A percentile compares a stretch with the other conserved stretches of the same genome.
Evolutionary conservation across 176 grass and related monocot genomes (phyloP).

Genomic region (Ampelocalamus luodianensis): DNA sequence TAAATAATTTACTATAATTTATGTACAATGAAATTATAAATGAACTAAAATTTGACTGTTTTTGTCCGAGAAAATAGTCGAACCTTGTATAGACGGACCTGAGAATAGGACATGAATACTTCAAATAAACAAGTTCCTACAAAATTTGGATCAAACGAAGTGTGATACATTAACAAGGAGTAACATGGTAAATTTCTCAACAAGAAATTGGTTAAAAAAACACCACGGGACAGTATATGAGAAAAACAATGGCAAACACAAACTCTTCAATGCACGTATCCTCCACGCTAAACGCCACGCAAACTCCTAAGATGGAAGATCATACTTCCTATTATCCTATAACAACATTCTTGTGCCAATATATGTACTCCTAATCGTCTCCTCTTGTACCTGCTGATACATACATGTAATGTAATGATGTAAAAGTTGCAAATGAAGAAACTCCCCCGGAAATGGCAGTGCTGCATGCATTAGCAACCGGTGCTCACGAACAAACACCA

Average conservation of each 20-base stretch:
- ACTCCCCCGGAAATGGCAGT: constrained; percentile 10
- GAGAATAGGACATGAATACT: neutral
- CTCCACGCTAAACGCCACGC: constrained; percentile 40
- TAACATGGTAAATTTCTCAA: constrained; percentile 23
- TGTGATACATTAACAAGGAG: neutral
- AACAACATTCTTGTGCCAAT: constrained; percentile 24
- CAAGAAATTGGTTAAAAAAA: constrained; percentile 6
- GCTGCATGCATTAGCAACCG: constrained; percentile 9
- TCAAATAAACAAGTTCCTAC: neutral
- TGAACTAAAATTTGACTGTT: no score
- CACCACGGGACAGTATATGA: neutral
- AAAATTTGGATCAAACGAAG: no score
- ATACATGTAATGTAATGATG: constrained; percentile 27
- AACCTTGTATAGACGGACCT: no score
- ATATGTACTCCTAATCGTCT: constrained; percentile 13
- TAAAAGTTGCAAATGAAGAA: constrained; percentile 15
- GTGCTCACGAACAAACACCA: constrained; percentile 39
- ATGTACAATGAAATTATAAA: no score
- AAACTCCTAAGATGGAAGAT: constrained; percentile 36
- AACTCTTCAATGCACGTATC: constrained; percentile 47
- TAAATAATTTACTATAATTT: no score
- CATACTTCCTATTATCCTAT: constrained; percentile 35
- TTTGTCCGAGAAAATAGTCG: no score
- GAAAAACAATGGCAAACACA: constrained; percentile 3
- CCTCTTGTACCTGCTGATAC: constrained; percentile 21